Percentiles rank a stretch among this genome's conserved stretches.
phyloP scores from a whole-genome alignment of 108 stramenopile species.

The Fragilariopsis cylindrus region DNA sequence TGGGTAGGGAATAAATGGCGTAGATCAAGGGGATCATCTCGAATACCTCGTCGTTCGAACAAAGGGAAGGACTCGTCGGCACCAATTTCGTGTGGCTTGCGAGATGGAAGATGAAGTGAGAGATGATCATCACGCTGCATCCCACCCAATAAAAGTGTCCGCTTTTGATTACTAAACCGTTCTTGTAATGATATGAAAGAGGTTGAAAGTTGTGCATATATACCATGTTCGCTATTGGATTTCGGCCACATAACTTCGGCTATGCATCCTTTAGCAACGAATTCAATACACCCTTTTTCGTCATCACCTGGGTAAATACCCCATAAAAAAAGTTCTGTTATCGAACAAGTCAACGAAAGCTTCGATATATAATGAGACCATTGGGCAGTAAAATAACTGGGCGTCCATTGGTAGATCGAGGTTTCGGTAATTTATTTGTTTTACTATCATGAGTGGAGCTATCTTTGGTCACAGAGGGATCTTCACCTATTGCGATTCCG shows the following conservation, averaged over 20 bases:
- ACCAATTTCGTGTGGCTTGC: constrained; percentile 29
- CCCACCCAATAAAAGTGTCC: constrained; percentile 40
- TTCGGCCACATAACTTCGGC: constrained; percentile 82
- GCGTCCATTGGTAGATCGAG: constrained; percentile 21
- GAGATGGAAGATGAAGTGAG: constrained; percentile 17
- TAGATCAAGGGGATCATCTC: constrained; percentile 54
- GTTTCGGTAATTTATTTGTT: constrained; percentile 9
- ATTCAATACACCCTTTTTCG: constrained; percentile 50
- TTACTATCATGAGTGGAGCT: neutral
- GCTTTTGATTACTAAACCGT: constrained; percentile 15
- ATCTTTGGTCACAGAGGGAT: constrained; percentile 27
- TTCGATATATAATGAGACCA: constrained; percentile 65
- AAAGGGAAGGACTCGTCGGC: constrained; percentile 70
- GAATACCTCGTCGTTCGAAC: constrained; percentile 61
- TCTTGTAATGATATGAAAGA: constrained; percentile 52
- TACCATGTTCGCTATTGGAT: constrained; percentile 43
- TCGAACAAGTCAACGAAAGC: constrained; percentile 61
- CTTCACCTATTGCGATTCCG: constrained; percentile 38
- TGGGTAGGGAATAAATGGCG: constrained; percentile 53
- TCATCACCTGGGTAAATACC: constrained; percentile 34
- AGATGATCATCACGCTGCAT: constrained; percentile 30
- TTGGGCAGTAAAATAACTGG: constrained; percentile 63
- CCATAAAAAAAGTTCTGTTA: constrained; percentile 49
- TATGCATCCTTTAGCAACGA: constrained; percentile 60
- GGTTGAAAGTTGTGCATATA: constrained; percentile 63